Evolutionary conservation across 805 yeast genomes (phyloP).

Genomic region (Novakomyces olei): DNA sequence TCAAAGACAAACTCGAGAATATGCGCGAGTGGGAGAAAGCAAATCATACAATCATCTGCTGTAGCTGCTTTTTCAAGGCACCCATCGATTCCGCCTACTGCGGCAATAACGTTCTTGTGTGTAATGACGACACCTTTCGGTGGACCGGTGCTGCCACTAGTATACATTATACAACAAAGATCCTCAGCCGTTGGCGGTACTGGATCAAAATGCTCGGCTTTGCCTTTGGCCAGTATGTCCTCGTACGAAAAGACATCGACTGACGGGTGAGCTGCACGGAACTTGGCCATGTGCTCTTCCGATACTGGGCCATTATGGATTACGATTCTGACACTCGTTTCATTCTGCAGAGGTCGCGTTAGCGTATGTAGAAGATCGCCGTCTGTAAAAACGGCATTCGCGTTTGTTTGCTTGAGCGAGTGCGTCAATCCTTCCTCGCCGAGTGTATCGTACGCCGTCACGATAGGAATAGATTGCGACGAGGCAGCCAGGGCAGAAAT

Average conservation of each 20-base stretch:
- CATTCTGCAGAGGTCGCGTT: slow-evolving; percentile 46
- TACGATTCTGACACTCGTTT: slow-evolving; percentile 38
- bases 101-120: slow-evolving; percentile 53
- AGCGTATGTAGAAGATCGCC: slow-evolving; percentile 46
- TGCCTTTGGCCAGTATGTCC: slow-evolving; percentile 27
- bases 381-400: slow-evolving; percentile 66
- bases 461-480: slow-evolving; percentile 63
- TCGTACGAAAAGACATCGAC: slow-evolving; percentile 40
- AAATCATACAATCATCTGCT: slow-evolving; percentile 54
- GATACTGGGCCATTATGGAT: slow-evolving; percentile 36
- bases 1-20: slow-evolving; percentile 86
- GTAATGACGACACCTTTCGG: slow-evolving; percentile 66
- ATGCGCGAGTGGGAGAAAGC: slow-evolving; percentile 88
- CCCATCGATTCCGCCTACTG: slow-evolving; percentile 60
- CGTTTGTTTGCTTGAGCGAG: slow-evolving; percentile 62
- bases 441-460: slow-evolving; percentile 87
- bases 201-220: slow-evolving; percentile 36
- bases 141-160: slow-evolving; percentile 68
- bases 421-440: slow-evolving; percentile 63
- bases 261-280: slow-evolving; percentile 53
- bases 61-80: slow-evolving; percentile 23
- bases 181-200: slow-evolving; percentile 35
- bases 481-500: slow-evolving; percentile 59
- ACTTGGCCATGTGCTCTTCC: slow-evolving; percentile 32
- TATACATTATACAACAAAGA: slow-evolving; percentile 59